Percentiles rank a stretch among this genome's conserved stretches.
phyloP scores from a whole-genome alignment of 129 eudicot species.

The Mikania micrantha region DNA sequence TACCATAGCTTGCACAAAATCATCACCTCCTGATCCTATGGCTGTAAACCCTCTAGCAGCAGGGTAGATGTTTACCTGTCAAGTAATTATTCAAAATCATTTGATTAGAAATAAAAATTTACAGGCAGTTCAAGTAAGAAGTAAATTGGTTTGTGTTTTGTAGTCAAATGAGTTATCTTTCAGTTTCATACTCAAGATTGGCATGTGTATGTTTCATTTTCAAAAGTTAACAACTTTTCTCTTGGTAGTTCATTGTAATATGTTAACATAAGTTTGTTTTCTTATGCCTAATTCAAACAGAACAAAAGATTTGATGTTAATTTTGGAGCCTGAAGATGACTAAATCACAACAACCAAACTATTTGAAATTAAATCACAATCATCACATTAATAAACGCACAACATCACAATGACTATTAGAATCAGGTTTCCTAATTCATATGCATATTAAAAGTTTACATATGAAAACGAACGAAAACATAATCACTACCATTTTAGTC shows the following conservation, averaged over 20 bases:
- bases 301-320: neutral
- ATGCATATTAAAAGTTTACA: neutral
- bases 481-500: constrained; percentile 52
- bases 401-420: neutral
- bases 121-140: constrained; percentile 7
- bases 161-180: neutral
- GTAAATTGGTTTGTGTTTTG: neutral
- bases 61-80: constrained; percentile 78
- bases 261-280: neutral
- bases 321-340: neutral
- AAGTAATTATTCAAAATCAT: constrained; percentile 8
- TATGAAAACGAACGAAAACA: neutral
- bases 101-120: neutral
- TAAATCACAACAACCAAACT: neutral
- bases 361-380: neutral
- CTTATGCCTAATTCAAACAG: neutral
- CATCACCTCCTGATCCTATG: constrained; percentile 97
- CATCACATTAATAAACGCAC: neutral
- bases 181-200: neutral
- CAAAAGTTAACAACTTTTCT: too few relatives aligned
- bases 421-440: neutral
- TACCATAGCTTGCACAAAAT: constrained; percentile 93
- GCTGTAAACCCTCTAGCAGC: constrained; percentile 95
- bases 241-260: too few relatives aligned
- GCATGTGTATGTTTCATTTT: neutral